Percentiles rank a stretch among this genome's conserved stretches.
These are phyloP conservation scores for Trypanosoma lewisi DNA, from an alignment of 208 protist species.

Conservation along the genomic window DNA sequence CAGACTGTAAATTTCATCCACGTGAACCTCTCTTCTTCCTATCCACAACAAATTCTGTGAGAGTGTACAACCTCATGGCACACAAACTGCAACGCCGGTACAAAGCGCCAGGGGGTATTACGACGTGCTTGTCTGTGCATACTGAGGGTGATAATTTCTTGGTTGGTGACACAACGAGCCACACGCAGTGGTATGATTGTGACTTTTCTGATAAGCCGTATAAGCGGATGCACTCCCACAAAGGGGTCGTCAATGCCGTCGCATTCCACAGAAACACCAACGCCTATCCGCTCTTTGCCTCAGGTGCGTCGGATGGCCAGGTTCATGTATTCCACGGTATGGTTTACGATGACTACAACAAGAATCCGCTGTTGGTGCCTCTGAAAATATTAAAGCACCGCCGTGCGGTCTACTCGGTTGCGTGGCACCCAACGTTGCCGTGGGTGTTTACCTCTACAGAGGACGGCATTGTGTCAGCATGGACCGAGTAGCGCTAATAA, in stretches of 20 bases:
- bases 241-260: constrained; percentile 90
- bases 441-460: constrained; percentile 99
- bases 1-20: constrained; percentile 97
- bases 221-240: constrained; percentile 96
- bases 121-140: constrained; percentile 95
- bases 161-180: constrained; percentile 84
- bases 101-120: constrained; percentile 80
- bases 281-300: constrained; percentile 97
- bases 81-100: constrained; percentile 96
- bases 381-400: constrained; percentile 98
- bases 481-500: constrained; percentile 55
- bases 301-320: constrained; percentile 94
- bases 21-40: constrained; percentile 99
- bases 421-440: constrained; percentile 98
- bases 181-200: constrained; percentile 98
- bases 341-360: constrained; percentile 97
- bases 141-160: constrained; percentile 97
- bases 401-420: constrained; percentile 85
- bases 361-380: constrained; percentile 99
- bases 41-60: constrained; percentile 91
- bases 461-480: constrained; percentile 93
- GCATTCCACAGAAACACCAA: constrained; percentile 87
- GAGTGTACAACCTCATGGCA: constrained; percentile 97
- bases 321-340: constrained; percentile 95
- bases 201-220: constrained; percentile 96